Conservation (phyloP, 495 filamentous ascomycete species). For the Chaetomium tenue region DNA sequence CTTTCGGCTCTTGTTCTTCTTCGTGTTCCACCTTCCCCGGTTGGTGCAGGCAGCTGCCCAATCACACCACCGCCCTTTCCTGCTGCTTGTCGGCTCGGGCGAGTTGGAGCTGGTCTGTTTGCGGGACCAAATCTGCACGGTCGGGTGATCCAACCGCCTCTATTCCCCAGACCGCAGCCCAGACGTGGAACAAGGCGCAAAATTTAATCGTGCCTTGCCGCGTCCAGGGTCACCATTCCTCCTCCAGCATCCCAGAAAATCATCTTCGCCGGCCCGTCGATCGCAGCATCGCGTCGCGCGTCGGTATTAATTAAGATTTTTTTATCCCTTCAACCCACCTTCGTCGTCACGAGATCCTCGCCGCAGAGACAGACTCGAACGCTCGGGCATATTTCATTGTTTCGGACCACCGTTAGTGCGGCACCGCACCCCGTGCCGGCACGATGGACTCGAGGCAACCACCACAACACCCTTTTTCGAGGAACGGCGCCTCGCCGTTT, state of each 20-base stretch:
- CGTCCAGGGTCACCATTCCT: not conserved
- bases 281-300: not conserved
- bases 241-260: not conserved
- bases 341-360: not conserved
- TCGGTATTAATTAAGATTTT: not conserved
- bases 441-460: conserved; percentile 46
- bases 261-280: not conserved
- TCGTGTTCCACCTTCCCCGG: conserved; percentile 15
- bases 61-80: conserved; percentile 9
- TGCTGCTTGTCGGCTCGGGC: conserved; percentile 19
- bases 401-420: conserved; percentile 10
- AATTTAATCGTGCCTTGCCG: conserved; percentile 20
- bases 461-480: conserved; percentile 42
- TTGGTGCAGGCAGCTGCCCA: conserved; percentile 6
- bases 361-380: not conserved
- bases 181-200: conserved; percentile 22
- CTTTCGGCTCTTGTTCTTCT: conserved; percentile 22
- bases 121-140: conserved; percentile 27
- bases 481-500: conserved; percentile 40
- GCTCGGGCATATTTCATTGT: not conserved
- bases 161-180: conserved; percentile 21
- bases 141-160: conserved; percentile 26
- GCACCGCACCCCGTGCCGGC: conserved; percentile 5
- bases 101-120: conserved; percentile 11
- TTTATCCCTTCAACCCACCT: not conserved